These are phyloP conservation scores for Penicillium coffeae DNA, from an alignment of 495 filamentous ascomycete genomes.

Conservation along the genomic window DNA sequence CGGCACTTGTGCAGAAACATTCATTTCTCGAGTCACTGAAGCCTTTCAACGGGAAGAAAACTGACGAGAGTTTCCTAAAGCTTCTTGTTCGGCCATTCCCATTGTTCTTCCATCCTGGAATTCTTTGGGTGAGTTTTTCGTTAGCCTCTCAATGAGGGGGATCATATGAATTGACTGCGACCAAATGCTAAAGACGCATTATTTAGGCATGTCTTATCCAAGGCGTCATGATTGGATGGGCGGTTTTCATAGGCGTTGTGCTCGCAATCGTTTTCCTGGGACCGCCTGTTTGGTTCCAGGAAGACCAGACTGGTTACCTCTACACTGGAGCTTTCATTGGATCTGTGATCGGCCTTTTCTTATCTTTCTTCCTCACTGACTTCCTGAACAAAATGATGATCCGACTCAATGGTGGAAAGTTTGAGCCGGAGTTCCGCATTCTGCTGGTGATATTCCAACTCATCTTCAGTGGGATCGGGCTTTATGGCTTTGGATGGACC, in stretches of 20 bases:
- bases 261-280: constrained; percentile 77
- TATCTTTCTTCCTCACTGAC: constrained; percentile 73
- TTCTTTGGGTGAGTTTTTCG: constrained; percentile 60
- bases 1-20: constrained; percentile 34
- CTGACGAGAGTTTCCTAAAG: constrained; percentile 58
- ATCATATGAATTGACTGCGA: too few relatives aligned
- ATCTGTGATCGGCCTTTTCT: constrained; percentile 68
- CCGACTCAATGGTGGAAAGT: constrained; percentile 69
- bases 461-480: constrained; percentile 69
- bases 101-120: constrained; percentile 73
- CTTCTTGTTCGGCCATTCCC: constrained; percentile 61
- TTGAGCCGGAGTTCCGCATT: constrained; percentile 89
- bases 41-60: constrained; percentile 79
- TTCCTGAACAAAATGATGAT: constrained; percentile 68
- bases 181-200: too few relatives aligned
- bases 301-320: constrained; percentile 81
- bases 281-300: constrained; percentile 74
- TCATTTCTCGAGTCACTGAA: constrained; percentile 54
- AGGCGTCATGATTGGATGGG: constrained; percentile 90
- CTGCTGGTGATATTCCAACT: constrained; percentile 77
- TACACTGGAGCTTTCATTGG: constrained; percentile 87
- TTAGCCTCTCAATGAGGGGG: too few relatives aligned
- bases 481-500: constrained; percentile 81
- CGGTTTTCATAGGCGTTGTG: constrained; percentile 87
- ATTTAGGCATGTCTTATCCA: constrained; percentile 78